Evolutionary conservation across 495 filamentous ascomycete genomes (phyloP), one percentile per base, ranked within the genome.

Genomic region (Aspergillus sclerotiicarbonarius): DNA sequence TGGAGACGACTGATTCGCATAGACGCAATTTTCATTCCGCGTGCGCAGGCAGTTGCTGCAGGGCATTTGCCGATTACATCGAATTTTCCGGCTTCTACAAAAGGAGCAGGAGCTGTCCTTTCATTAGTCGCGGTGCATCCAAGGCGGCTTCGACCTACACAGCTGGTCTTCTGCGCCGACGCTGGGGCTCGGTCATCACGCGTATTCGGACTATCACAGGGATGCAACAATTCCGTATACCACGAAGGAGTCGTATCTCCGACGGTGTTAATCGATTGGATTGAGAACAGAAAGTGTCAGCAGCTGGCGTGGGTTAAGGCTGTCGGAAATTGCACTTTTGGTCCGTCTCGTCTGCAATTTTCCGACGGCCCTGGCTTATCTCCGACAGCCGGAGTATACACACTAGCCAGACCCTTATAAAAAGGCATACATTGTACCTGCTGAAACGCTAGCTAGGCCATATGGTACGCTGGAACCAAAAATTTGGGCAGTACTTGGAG

Each of bases 1-100:
- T 58, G 61, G 51, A 9, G 8, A 12, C 51, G 58, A 35, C 44
- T 52, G 45, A 31, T 53, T 67, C 20, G 71, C 69, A 60, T 80
- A 84, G 2, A 68, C 59, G 61, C 81, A 84, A 8, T 31, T 55
- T 2, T 52, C 65, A 44, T 66, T 78, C 53, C 69, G 76, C 2
- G 79, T 77, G 9, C 72, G 72, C 1, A 75, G 1, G 51, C 82
- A 84, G 57, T 82, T 80, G 57, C 69, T 78, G 57, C 79, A 84
- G 6, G 81, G 79, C 12, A 31, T 62, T 57, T 77, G 72, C 25
- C 76, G 70, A 66, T 80, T 74, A 61, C 81, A 83, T 59, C 69
- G 67, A n/a, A 82, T 75, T 54, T 83, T 83, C 13, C 79, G 71
- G 55, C 63, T 72, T 31, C 78, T 64, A 43, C 81, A 83, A 1